Conservation (phyloP, 441 rosid genomes). For the Daphne laureola region DNA sequence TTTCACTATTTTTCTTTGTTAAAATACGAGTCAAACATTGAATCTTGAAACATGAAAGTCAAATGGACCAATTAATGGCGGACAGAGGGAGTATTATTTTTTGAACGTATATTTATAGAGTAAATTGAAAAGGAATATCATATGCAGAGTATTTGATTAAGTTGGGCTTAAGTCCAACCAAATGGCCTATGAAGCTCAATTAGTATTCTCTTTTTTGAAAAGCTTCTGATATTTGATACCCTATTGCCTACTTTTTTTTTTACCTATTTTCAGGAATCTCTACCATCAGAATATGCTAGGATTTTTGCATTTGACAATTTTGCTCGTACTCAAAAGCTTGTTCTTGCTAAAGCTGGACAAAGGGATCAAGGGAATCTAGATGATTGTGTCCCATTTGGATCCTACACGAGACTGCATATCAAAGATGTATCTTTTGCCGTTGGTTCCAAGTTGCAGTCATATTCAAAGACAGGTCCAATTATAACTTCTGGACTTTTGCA, state of each 20-base stretch:
- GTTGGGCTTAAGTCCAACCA: too few relatives aligned
- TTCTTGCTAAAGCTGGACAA: constrained; percentile 48
- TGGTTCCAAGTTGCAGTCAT: constrained; percentile 50
- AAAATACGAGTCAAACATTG: too few relatives aligned
- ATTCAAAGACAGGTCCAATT: constrained; percentile 38
- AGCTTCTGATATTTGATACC: not conserved
- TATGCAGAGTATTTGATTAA: too few relatives aligned
- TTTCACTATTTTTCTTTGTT: too few relatives aligned
- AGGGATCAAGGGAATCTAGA: constrained; percentile 48
- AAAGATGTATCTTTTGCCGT: constrained; percentile 55
- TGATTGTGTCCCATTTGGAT: constrained; percentile 51
- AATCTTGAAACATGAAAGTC: too few relatives aligned
- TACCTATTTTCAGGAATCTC: constrained; percentile 64
- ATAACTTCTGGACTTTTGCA: constrained; percentile 81
- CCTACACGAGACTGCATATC: constrained; percentile 66
- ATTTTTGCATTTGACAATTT: constrained; percentile 90
- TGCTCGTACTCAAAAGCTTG: constrained; percentile 76
- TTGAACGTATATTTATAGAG: too few relatives aligned
- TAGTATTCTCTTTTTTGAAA: too few relatives aligned
- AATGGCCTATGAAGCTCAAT: too few relatives aligned
- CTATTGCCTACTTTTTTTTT: constrained; percentile 5
- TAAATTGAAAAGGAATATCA: too few relatives aligned
- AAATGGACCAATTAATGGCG: too few relatives aligned
- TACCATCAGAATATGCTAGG: constrained; percentile 87
- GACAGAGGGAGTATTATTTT: too few relatives aligned